Conservation (phyloP, 257 asterid species). For the Prunella vulgaris region DNA sequence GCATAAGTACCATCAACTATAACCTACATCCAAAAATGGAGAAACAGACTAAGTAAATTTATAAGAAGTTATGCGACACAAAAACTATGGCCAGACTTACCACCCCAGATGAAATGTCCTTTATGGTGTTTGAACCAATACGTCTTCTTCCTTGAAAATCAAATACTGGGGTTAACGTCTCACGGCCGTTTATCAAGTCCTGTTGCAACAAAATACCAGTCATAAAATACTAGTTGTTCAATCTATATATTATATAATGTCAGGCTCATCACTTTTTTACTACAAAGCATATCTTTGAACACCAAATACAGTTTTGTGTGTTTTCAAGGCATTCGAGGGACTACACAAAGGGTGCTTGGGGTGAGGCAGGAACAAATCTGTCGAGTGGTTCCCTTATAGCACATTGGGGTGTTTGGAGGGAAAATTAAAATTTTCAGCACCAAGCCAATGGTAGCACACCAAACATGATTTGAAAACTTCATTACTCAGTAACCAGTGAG, state of each 20-base stretch:
- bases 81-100: slow-evolving; percentile 42
- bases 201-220: slow-evolving; percentile 27
- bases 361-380: not conserved
- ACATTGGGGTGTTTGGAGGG: not conserved
- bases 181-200: slow-evolving; percentile 84
- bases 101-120: slow-evolving; percentile 76
- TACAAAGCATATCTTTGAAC: not conserved
- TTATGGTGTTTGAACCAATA: slow-evolving; percentile 55
- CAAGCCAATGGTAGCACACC: not conserved
- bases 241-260: not conserved
- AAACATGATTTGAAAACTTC: not conserved
- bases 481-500: not conserved
- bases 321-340: not conserved
- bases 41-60: slow-evolving; percentile 13
- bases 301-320: slow-evolving; percentile 8
- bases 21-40: slow-evolving; percentile 45
- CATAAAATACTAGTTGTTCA: slow-evolving; percentile 11
- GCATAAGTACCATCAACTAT: slow-evolving; percentile 98
- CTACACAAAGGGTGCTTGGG: not conserved
- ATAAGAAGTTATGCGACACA: not conserved
- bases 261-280: not conserved
- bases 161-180: slow-evolving; percentile 65
- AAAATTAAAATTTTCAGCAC: not conserved
- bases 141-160: slow-evolving; percentile 86
- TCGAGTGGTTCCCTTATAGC: not conserved